These are phyloP conservation scores for Suillus spraguei DNA, from an alignment of 768 basidiomycete species.

Conservation along the genomic window DNA sequence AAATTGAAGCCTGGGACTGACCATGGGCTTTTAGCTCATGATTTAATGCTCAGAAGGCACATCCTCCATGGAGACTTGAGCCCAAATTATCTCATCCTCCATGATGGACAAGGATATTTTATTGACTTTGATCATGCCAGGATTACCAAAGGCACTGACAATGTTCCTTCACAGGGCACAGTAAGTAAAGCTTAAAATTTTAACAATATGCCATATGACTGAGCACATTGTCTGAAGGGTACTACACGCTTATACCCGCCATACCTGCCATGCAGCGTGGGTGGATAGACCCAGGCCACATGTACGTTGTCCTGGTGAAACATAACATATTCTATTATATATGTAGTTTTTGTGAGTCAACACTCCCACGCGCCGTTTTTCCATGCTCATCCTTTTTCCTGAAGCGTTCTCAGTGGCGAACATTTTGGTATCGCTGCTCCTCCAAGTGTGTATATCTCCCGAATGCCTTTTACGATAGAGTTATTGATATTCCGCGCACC, in stretches of 20 bases:
- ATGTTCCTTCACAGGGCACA: background rate
- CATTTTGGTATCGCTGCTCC: no score
- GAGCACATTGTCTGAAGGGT: background rate
- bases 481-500: no score
- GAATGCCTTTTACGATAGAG: no score
- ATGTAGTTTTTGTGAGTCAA: no score
- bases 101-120: background rate
- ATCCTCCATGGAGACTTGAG: background rate
- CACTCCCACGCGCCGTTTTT: no score
- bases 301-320: no score
- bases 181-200: background rate
- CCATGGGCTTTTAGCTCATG: background rate
- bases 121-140: background rate
- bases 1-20: background rate
- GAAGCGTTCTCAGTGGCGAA: no score
- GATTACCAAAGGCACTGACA: background rate
- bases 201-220: background rate
- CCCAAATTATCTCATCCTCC: background rate
- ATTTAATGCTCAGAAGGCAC: background rate
- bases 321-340: no score
- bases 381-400: no score
- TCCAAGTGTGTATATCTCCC: no score
- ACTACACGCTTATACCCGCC: background rate
- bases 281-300: no score
- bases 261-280: no score